Base-by-base conservation (phyloP, 805 yeast species). In the Saccharomycopsis malanga region DNA sequence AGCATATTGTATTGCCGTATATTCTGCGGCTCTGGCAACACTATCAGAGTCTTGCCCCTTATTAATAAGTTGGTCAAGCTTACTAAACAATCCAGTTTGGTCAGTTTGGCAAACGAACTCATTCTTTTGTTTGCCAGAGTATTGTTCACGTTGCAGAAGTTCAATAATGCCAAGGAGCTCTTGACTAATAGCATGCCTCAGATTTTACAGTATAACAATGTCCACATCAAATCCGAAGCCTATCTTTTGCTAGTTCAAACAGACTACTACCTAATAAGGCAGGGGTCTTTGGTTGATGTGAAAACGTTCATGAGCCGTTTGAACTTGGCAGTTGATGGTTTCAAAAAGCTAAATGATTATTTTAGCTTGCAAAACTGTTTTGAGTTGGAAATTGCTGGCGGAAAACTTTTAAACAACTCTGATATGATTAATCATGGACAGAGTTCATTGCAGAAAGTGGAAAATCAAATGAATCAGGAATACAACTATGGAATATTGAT, bases 1-100 rank as follows among this genome's bases (percentile, higher is more conserved):
- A 74, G 70, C 40, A 54, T 78, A 9, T 55, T 78, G 43, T 73
- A 74, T 54, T 70, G 77, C 37, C 56, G 63, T 12, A 65, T 77
- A 1, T 61, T 77, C 49, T 54, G 71, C 21, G 54, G 61, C 4
- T 17, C 37, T 15, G 12, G 25, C 23, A n/a, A 27, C 3, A 74
- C 78, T 12, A 60, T 72, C 7, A 67, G 82, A 48, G 77, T 75
- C 0, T 53, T 81, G 6, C 71, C 82, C 0, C 57, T 72, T 17
- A 56, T 79, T 0, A 57, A 75, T 4, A 76, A 75, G 51, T 69
- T 77, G 44, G 60, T 82, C 1, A 70, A 72, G 40, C 56, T 68
- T 10, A 74, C 83, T 0, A 68, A 69, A 18, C 57, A 60, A 3
- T 66, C 73, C 6, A 77, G 81, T 1, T 67, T 74, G 45, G 59